Conservation (phyloP, 2,329 filamentous ascomycete species). For the Stagonosporopsis cucurbitacearum region DNA sequence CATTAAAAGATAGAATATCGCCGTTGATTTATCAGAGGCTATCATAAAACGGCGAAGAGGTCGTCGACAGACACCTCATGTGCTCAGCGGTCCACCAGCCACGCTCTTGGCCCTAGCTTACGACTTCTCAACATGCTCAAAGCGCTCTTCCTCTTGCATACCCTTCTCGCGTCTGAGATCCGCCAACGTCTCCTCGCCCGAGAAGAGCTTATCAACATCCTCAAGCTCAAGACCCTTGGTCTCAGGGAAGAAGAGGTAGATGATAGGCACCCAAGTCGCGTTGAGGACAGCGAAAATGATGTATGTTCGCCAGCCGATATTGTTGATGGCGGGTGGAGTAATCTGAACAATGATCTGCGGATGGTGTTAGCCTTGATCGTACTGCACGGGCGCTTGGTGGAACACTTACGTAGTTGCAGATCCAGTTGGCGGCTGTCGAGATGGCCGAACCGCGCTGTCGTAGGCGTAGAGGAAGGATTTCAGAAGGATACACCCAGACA, state of each 20-base stretch:
- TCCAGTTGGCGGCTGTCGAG: constrained; percentile 20
- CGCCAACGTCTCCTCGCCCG: constrained; percentile 14
- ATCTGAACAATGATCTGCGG: constrained; percentile 31
- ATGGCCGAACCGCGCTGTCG: constrained; percentile 20
- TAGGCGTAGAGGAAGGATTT: constrained; percentile 18
- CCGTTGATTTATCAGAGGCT: background rate
- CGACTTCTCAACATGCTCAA: constrained; percentile 4
- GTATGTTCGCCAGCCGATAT: constrained; percentile 39
- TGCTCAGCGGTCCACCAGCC: background rate
- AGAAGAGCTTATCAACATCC: constrained; percentile 22
- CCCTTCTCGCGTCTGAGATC: constrained; percentile 15
- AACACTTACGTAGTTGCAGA: constrained; percentile 18
- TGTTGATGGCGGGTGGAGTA: constrained; percentile 49
- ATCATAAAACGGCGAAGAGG: background rate
- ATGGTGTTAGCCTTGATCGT: background rate
- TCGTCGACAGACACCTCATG: background rate
- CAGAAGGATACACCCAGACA: constrained; percentile 21
- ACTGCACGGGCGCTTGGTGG: background rate
- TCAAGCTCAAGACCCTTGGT: constrained; percentile 41
- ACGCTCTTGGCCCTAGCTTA: background rate
- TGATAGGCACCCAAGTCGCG: constrained; percentile 50
- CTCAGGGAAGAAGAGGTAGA: constrained; percentile 60
- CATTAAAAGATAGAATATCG: too few relatives aligned
- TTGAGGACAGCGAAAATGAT: constrained; percentile 35
- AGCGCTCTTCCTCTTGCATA: constrained; percentile 5